These are phyloP conservation scores for Stentor roeselii DNA, from an alignment of 73 alveolate species.

Conservation along the genomic window DNA sequence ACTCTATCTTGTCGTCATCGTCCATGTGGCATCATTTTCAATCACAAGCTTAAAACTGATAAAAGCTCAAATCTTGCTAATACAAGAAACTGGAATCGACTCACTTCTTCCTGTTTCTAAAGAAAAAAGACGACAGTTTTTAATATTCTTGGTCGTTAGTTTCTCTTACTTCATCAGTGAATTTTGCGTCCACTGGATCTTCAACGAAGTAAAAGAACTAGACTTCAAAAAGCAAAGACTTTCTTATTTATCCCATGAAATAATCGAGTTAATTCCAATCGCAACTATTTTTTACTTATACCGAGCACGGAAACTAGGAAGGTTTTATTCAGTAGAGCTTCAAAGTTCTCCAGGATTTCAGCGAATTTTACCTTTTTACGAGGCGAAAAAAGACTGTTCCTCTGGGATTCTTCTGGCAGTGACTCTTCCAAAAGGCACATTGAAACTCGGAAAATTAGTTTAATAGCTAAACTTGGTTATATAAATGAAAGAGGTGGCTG, in stretches of 20 bases:
- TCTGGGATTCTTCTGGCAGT: not conserved
- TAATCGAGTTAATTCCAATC: not conserved
- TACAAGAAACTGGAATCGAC: not conserved
- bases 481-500: constrained; percentile 26
- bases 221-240: not conserved
- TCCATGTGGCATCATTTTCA: not conserved
- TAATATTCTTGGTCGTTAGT: not conserved
- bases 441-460: not conserved
- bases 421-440: not conserved
- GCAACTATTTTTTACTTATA: constrained; percentile 16
- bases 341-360: not conserved
- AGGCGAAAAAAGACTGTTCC: not conserved
- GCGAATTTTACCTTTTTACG: constrained; percentile 8
- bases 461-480: too few species aligned
- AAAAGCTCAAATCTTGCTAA: not conserved
- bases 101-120: not conserved
- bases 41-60: not conserved
- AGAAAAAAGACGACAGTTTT: not conserved
- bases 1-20: not conserved
- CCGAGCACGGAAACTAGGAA: constrained; percentile 20
- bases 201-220: not conserved
- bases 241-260: not conserved
- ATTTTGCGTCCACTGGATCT: not conserved
- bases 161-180: not conserved
- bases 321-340: constrained; percentile 4